These are phyloP conservation scores for Bipolaris zeicola DNA, from an alignment of 2,329 filamentous ascomycete genomes.

Conservation along the genomic window DNA sequence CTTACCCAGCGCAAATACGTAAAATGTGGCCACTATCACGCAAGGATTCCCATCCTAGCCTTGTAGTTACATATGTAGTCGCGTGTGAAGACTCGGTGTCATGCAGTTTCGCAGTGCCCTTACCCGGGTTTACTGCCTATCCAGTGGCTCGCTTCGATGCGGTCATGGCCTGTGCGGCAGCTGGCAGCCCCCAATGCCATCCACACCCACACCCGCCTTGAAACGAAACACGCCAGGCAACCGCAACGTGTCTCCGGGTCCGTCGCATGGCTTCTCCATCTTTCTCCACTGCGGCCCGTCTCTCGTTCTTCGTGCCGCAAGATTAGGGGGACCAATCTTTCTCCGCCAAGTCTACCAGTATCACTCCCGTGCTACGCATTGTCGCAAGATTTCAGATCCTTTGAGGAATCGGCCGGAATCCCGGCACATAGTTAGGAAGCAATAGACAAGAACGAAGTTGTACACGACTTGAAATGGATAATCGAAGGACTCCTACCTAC, in stretches of 20 bases:
- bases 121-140: neutral
- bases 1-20: neutral
- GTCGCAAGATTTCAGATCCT: neutral
- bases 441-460: neutral
- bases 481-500: neutral
- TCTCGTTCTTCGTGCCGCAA: neutral
- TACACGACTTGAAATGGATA: neutral
- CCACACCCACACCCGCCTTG: neutral
- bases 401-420: neutral
- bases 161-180: neutral
- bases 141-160: neutral
- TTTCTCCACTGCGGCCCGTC: neutral
- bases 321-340: too few relatives aligned
- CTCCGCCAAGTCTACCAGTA: too few relatives aligned
- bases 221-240: neutral
- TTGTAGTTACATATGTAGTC: neutral
- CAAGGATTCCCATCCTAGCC: neutral
- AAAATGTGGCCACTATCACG: neutral
- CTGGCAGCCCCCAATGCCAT: neutral
- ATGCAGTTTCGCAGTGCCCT: neutral
- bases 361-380: neutral
- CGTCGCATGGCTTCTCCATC: too few relatives aligned
- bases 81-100: too few relatives aligned
- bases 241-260: too few relatives aligned
- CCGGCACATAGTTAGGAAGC: neutral